phyloP scores from a whole-genome alignment of 2,329 filamentous ascomycete genomes.

The Aspergillus felis region DNA sequence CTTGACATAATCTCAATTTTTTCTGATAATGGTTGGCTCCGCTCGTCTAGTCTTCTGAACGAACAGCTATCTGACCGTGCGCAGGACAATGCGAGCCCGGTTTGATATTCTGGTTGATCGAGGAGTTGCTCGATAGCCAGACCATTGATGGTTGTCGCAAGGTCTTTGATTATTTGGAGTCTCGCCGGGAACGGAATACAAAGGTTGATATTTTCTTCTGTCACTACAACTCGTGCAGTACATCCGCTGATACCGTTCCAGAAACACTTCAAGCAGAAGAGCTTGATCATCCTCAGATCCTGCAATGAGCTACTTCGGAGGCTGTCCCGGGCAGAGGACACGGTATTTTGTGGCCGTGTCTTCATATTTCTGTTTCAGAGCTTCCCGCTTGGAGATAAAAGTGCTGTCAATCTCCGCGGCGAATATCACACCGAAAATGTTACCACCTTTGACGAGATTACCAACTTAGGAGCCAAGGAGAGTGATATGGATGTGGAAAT shows the following conservation, averaged over 20 bases:
- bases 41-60: not conserved
- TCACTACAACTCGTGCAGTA: not conserved
- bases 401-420: constrained; percentile 91
- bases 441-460: constrained; percentile 70
- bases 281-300: constrained; percentile 81
- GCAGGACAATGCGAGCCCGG: constrained; percentile 65
- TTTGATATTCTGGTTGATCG: constrained; percentile 82
- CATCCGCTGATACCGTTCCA: constrained; percentile 26
- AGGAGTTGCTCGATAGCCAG: constrained; percentile 93
- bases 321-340: constrained; percentile 92
- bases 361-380: constrained; percentile 99
- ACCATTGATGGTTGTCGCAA: constrained; percentile 86
- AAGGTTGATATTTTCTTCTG: constrained; percentile 39
- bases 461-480: constrained; percentile 31
- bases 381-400: constrained; percentile 93
- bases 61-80: constrained; percentile 17
- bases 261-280: constrained; percentile 75
- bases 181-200: constrained; percentile 81
- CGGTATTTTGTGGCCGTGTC: constrained; percentile 92
- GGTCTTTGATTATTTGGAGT: constrained; percentile 94
- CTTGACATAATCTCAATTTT: constrained; percentile 87
- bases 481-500: constrained; percentile 65
- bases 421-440: constrained; percentile 96
- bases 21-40: constrained; percentile 70
- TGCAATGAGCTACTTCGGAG: constrained; percentile 94